phyloP scores from a whole-genome alignment of 2,329 filamentous ascomycete species.

The Macroventuria anomochaeta region DNA sequence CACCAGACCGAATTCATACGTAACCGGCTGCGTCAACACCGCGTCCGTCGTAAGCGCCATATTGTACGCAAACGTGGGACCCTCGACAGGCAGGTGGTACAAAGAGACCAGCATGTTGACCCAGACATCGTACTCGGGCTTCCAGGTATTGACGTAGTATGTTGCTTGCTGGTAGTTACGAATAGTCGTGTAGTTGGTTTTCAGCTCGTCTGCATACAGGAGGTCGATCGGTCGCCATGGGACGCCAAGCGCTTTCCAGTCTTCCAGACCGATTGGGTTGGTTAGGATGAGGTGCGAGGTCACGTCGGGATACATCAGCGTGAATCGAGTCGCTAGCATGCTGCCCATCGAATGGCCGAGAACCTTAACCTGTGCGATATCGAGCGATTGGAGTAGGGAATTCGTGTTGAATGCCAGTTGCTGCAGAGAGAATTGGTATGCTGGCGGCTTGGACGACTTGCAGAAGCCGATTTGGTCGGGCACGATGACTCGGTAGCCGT shows the following conservation, averaged over 20 bases:
- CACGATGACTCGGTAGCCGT: conserved; percentile 60
- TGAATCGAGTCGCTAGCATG: conserved; percentile 61
- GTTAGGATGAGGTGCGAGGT: conserved; percentile 57
- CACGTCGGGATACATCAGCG: conserved; percentile 57
- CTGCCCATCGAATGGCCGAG: conserved; percentile 64
- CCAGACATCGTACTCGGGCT: conserved; percentile 60
- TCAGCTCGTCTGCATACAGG: conserved; percentile 26
- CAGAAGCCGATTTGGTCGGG: conserved; percentile 65
- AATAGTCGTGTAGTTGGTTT: conserved; percentile 33
- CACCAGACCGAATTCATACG: conserved; percentile 58
- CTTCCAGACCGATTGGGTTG: conserved; percentile 62
- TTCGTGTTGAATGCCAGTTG: conserved; percentile 61
- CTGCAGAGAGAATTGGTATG: conserved; percentile 61
- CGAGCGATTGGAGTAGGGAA: conserved; percentile 55
- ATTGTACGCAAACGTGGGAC: conserved; percentile 52
- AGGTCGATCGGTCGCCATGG: conserved; percentile 32
- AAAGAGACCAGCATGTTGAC: conserved; percentile 62
- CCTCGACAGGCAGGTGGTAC: conserved; percentile 55
- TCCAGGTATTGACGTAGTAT: conserved; percentile 52
- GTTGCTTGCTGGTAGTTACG: conserved; percentile 39
- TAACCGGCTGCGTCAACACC: conserved; percentile 61
- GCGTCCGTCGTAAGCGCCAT: conserved; percentile 62
- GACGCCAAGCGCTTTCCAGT: conserved; percentile 53
- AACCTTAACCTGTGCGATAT: conserved; percentile 54
- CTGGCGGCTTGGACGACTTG: conserved; percentile 60